Evolutionary conservation across 2,329 filamentous ascomycete species (phyloP).

Genomic region (Monosporascus sp.): DNA sequence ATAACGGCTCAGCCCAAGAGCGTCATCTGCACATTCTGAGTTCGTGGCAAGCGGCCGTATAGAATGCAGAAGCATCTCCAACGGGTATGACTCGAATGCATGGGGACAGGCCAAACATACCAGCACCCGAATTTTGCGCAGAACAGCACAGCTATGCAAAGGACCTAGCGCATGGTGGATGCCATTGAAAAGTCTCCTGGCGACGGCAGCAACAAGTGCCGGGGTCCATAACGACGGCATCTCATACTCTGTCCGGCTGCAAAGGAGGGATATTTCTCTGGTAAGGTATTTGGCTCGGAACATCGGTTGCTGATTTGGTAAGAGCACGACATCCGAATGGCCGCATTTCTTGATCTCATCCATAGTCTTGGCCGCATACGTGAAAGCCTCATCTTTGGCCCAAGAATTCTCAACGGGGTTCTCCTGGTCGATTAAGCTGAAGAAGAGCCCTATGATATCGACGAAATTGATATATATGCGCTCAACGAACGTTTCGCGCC

Average conservation of each 20-base stretch:
- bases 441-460: slow-evolving; percentile 69
- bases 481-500: slow-evolving; percentile 56
- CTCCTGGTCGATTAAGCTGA: slow-evolving; percentile 74
- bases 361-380: slow-evolving; percentile 58
- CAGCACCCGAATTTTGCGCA: slow-evolving; percentile 79
- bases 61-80: slow-evolving; percentile 85
- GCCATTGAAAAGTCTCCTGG: slow-evolving; percentile 71
- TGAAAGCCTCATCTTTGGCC: slow-evolving; percentile 50
- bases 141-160: slow-evolving; percentile 76
- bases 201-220: slow-evolving; percentile 65
- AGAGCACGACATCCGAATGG: slow-evolving; percentile 59
- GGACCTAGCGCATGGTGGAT: slow-evolving; percentile 81
- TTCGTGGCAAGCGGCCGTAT: slow-evolving; percentile 75
- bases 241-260: slow-evolving; percentile 63
- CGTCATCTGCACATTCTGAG: slow-evolving; percentile 83
- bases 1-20: slow-evolving; percentile 80
- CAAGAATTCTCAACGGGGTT: slow-evolving; percentile 66
- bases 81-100: slow-evolving; percentile 71
- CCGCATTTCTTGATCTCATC: slow-evolving; percentile 63
- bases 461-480: slow-evolving; percentile 66
- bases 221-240: slow-evolving; percentile 67
- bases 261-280: slow-evolving; percentile 73
- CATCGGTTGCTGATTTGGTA: slow-evolving; percentile 77
- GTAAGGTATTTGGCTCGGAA: slow-evolving; percentile 75
- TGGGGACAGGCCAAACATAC: slow-evolving; percentile 70